phyloP scores from a whole-genome alignment of 2,329 filamentous ascomycete genomes.

The Immersiporthe knoxdaviesiana region DNA sequence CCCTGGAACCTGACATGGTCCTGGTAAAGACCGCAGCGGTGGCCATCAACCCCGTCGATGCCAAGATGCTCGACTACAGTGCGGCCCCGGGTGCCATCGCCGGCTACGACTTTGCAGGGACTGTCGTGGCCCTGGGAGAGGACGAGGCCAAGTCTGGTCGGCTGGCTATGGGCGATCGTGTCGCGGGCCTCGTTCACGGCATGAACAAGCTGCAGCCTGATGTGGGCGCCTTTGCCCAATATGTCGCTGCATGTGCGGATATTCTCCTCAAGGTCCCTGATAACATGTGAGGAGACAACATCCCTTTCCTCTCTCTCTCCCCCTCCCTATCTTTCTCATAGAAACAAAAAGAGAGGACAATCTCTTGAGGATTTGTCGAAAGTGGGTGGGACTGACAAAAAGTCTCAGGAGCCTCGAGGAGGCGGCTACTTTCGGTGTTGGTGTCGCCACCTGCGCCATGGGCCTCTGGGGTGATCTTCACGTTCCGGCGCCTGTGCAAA shows the following conservation, averaged over 20 bases:
- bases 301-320: no score
- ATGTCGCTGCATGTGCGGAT: background rate
- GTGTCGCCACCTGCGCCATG: slow-evolving; percentile 26
- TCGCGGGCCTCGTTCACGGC: slow-evolving; percentile 4
- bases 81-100: slow-evolving; percentile 35
- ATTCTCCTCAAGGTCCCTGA: slow-evolving; percentile 5
- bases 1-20: slow-evolving; percentile 18
- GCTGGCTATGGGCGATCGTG: background rate
- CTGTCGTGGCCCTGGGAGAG: slow-evolving; percentile 36
- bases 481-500: slow-evolving; percentile 28
- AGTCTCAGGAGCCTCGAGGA: background rate
- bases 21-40: slow-evolving; percentile 36
- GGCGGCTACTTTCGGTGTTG: slow-evolving; percentile 7
- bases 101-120: slow-evolving; percentile 41
- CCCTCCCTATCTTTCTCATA: no score
- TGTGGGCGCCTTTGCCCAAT: slow-evolving; percentile 12
- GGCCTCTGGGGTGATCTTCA: slow-evolving; percentile 31
- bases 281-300: background rate
- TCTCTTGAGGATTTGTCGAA: background rate
- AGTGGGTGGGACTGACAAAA: background rate
- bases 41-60: slow-evolving; percentile 42
- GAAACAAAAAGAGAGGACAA: no score
- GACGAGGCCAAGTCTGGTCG: background rate
- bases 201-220: slow-evolving; percentile 4
- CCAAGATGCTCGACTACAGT: slow-evolving; percentile 38